Base-by-base conservation (phyloP, 2,329 filamentous ascomycete genomes). In the Parastagonospora nodorum region DNA sequence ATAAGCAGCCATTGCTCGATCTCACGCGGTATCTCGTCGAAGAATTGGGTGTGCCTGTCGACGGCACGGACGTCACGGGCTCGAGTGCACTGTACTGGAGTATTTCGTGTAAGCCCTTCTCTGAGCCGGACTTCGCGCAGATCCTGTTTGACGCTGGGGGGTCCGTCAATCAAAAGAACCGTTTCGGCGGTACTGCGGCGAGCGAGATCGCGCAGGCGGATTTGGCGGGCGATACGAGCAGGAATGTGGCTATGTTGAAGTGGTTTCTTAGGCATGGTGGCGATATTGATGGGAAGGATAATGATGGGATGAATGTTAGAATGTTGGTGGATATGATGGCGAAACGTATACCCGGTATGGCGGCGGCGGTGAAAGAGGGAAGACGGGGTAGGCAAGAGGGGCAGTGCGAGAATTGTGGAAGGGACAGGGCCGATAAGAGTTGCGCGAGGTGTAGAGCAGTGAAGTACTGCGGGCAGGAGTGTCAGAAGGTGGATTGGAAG, bases 241-340 rank as follows among this genome's bases (percentile, higher is more conserved):
- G 43, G 27, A 56, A 51, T 37, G 52, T 57, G 29, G 47, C 45
- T 19, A 60, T 58, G 57, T 38, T 62, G 37, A 46, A 39, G 45
- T 62, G 57, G 59, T 61, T 48, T 30, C 37, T 60, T 4, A 39
- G 53, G 42, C 57, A 62, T 39, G 59, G 59, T 2, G 57, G 59
- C 2, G 55, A 62, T 39, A 50, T 62, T 6, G 48, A 59, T 14
- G 50, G 39, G 24, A 61, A 55, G 29, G 59, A 62, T 14, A 50
- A 45, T 2, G 57, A 62, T 43, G 59, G 59, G 2, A 53, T 60
- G 44, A 58, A 40, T 30, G 48, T 54, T 38, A 50, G 46, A 35
- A 48, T 42, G 15, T 19, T 62, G 45, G 48, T 58, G 1, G 50
- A 53, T n/a, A 58, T 58, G 51, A 52, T 57, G 58, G 14, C 12